A percentile compares a stretch with the other conserved stretches of the same genome.
Conservation (phyloP, 768 basidiomycete species). For the Suillus bovinus region DNA sequence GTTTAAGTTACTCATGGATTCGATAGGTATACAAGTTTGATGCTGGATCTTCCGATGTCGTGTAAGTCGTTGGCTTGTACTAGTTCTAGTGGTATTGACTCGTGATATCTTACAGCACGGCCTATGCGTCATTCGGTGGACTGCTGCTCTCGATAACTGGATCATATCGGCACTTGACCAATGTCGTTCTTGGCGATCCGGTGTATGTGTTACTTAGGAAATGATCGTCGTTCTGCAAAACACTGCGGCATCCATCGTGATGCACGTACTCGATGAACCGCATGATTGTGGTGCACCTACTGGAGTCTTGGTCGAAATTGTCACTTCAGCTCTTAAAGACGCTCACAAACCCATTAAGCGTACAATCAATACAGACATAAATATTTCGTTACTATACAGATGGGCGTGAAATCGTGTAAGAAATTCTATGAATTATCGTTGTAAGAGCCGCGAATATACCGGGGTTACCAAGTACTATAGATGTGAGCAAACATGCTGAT, state of each 20-base stretch:
- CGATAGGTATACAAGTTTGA: not conserved
- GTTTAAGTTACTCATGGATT: constrained; percentile 12
- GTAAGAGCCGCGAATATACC: not conserved
- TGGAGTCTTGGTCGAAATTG: not conserved
- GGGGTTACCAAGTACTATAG: not conserved
- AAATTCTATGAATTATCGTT: not conserved
- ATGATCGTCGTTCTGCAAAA: constrained; percentile 34
- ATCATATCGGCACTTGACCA: constrained; percentile 88
- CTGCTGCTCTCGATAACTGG: constrained; percentile 93
- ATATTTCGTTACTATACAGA: not conserved
- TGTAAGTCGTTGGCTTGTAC: constrained; percentile 57
- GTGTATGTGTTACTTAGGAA: constrained; percentile 87
- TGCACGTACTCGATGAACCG: not conserved
- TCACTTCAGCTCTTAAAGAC: not conserved
- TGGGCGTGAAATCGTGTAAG: not conserved
- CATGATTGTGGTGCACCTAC: not conserved
- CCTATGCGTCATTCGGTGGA: constrained; percentile 95
- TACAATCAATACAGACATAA: not conserved
- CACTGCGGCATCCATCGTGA: not conserved
- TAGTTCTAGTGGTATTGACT: constrained; percentile 2
- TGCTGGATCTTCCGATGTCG: constrained; percentile 39
- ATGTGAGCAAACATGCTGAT: not conserved
- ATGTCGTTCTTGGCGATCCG: constrained; percentile 90
- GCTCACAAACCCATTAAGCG: not conserved
- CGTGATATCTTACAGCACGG: constrained; percentile 60